Evolutionary conservation across 768 basidiomycete species (phyloP), one percentile per base, ranked within the genome.

Genomic region (Serendipita sp.): DNA sequence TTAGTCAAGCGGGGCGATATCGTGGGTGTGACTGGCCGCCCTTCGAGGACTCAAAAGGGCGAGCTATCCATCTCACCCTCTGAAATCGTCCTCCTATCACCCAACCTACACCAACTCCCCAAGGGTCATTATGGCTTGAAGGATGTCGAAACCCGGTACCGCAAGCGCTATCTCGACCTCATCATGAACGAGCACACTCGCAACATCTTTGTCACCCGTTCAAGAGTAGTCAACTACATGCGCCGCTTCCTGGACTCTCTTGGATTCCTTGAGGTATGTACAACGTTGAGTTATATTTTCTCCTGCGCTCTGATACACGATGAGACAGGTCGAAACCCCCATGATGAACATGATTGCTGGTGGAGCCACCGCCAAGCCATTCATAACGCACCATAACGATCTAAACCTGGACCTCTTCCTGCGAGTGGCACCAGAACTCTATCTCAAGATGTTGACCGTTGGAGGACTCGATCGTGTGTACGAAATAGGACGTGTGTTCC

Each of bases 341-440:
- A 96, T 99, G 81, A 99, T 89, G 76, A 93, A 88, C 71, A 83
- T 96, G 79, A 83, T 90, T 69, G 96, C 96, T 0, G 96, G 96
- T 32, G 96, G 96, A 64, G 96, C 96, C 13, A 97, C 93, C 1
- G 96, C 96, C 70, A 98, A 97, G 80, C 96, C 96, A 2, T 99
- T 99, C 78, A 73, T 99, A 73, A 99, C 95, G 0, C 96, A 97
- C 74, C 96, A 99, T 78, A 99, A 99, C 78, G 95, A 98, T 73
- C 88, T 99, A 67, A 80, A 91, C 74, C 85, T 98, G 71, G 93
- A 99, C 74, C 79, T 99, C 8, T 98, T 88, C 82, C 88, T 99
- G 68, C 94, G 96, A 68, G 83, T 99, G 72, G 96, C 96, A 2
- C 96, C 96, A 2, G 96, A 99, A 76, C 81, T 99, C 18, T 99